Base-by-base conservation (phyloP, 2,329 filamentous ascomycete species). In the Epichloe festucae region DNA sequence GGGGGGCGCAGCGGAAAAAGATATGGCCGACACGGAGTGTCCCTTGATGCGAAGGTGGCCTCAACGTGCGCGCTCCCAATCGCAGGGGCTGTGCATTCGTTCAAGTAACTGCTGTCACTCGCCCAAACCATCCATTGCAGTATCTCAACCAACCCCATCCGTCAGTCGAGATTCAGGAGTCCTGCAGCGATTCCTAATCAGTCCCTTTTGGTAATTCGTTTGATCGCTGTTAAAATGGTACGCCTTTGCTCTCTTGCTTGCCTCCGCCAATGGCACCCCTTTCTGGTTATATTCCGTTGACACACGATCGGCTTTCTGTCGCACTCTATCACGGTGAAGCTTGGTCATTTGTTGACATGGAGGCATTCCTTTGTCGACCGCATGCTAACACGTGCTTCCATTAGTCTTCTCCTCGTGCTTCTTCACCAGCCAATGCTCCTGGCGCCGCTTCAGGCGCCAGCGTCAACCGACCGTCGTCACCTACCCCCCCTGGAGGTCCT, bases 401-500 rank as follows among this genome's bases (percentile, higher is more conserved):
- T 3, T 58, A 81, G 77, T 79, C 78, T 67, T 81, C 78, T 58
- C 76, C 78, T 54, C 76, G 78, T 57, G 66, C 80, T 52, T 73
- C 79, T 49, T 84, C 83, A 47, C 81, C 81, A 54, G 71, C 69
- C 57, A 75, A 73, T 65, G 72, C 73, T 56, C 72, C 75, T 54
- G 75, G 77, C 59, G 75, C 76, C 59, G 76, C 80, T 60, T 79
- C 79, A 53, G 87, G 86, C 70, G 77, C 82, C 54, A 82, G 79
- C 65, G 79, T 83, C 65, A 82, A 79, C 64, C 88, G 91, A 58
- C 84, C 88, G 52, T 85, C 87, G 34, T 95, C 91, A 48, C 90
- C 91, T 55, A 84, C 88, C 89, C 57, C 93, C 57, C 93, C 93
- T 27, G 93, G 93, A 59, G 93, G 93, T 62, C 89, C 93, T 64